Evolutionary conservation across 2,329 filamentous ascomycete species (phyloP), one percentile per base, ranked within the genome.

Genomic region (Aspergillus piperis): DNA sequence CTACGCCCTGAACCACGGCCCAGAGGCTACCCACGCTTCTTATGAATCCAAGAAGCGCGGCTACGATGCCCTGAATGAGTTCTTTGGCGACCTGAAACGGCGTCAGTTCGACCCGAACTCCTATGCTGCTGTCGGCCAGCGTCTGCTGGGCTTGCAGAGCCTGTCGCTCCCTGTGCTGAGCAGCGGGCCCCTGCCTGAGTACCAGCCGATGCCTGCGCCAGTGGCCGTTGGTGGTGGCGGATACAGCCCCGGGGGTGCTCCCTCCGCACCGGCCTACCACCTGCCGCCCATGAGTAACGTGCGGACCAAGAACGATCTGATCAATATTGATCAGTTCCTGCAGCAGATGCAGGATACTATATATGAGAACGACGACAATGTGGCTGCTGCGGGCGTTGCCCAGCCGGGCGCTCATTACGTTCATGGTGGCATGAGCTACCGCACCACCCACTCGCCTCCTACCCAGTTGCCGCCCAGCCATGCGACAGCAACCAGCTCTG

Each of bases 311-410:
- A 92, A 88, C 75, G 95, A 99, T 74, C 83, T 99, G 47, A 82
- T 96, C 74, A 92, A 96, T 75, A 93, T 98, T 71, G 95, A 98
- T 75, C 90, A 92, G 72, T 91, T 98, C 75, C 86, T 99, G 58
- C 92, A 96, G 78, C 92, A 97, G 78, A 94, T 98, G 83, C 93
- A 97, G 78, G 88, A 90, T 65, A 97, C 94, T 49, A 92, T 98
- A 52, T 98, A 98, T 74, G 95, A 98, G 79, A 96, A 89, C 75
- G 88, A 92, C 58, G 91, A 88, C 69, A 89, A 92, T 54, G 89
- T 92, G 32, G 91, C 91, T 2, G 87, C 87, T 11, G 89, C 90
- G 47, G 90, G 91, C 60, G 86, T 96, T 60, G 90, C 90, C 68
- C 87, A 92, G 64, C 87, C 90, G 54, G 88, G 88, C 61, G 80